Percentiles rank a stretch among this genome's conserved stretches.
Evolutionary conservation across 768 basidiomycete genomes (phyloP).

Genomic region (Tulasnella sp.): DNA sequence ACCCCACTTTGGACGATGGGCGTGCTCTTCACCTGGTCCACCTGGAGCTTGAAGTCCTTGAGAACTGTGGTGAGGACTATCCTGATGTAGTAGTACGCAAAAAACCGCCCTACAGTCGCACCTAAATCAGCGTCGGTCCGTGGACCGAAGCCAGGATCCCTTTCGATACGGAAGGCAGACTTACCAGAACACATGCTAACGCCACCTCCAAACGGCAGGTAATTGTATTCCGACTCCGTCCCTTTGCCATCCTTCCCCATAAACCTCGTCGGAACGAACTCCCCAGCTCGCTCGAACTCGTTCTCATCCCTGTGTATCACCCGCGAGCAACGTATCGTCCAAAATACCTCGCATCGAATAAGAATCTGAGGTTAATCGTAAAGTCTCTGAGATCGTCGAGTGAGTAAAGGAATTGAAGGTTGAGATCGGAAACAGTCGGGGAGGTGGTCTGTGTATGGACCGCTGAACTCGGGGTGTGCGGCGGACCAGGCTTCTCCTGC

Average conservation of each 20-base stretch:
- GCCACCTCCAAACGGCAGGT: constrained; percentile 13
- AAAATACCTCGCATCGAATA: constrained; percentile 6
- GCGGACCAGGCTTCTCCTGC: neutral
- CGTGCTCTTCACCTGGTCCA: neutral
- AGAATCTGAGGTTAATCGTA: neutral
- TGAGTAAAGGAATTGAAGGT: neutral
- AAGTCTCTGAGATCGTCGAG: neutral
- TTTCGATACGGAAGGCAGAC: too few species aligned
- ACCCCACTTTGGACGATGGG: neutral
- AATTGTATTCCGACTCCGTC: neutral
- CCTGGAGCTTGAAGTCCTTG: neutral
- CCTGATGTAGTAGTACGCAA: neutral
- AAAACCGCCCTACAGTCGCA: neutral
- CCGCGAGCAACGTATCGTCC: neutral
- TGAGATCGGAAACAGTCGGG: neutral
- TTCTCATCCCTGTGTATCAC: constrained; percentile 3
- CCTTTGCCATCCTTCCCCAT: neutral
- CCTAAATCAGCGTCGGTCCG: too few species aligned
- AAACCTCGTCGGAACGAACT: neutral
- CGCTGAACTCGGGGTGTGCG: neutral
- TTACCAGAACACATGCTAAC: constrained; percentile 9
- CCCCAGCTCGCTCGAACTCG: neutral
- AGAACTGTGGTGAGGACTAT: neutral
- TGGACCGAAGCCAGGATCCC: too few species aligned
- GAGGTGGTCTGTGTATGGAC: neutral